Conservation (phyloP, 2,329 filamentous ascomycete genomes). For the Hymenoscyphus albidus region DNA sequence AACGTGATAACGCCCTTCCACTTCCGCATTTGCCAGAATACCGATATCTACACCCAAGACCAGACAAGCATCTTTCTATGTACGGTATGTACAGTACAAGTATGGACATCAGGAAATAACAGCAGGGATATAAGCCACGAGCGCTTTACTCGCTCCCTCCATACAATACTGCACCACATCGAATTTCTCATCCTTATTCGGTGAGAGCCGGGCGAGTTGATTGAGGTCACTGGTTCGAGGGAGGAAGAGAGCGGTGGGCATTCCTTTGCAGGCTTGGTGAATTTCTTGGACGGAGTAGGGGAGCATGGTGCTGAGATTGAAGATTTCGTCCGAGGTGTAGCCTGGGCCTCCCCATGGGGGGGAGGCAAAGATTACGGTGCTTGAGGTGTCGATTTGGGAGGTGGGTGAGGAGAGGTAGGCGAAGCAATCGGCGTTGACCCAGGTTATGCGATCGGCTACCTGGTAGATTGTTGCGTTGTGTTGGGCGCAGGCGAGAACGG, state of each 20-base stretch:
- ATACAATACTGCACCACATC: slow-evolving; percentile 89
- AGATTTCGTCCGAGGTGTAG: slow-evolving; percentile 65
- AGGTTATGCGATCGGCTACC: slow-evolving; percentile 73
- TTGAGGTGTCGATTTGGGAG: slow-evolving; percentile 23
- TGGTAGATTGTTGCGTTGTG: slow-evolving; percentile 87
- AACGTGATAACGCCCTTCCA: background rate
- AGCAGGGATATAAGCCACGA: slow-evolving; percentile 59
- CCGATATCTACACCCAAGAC: background rate
- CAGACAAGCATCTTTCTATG: no score
- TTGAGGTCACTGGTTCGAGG: slow-evolving; percentile 80
- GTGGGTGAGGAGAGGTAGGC: slow-evolving; percentile 27
- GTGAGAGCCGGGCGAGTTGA: slow-evolving; percentile 63
- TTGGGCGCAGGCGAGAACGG: slow-evolving; percentile 82
- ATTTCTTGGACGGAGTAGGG: slow-evolving; percentile 71
- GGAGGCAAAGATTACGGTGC: slow-evolving; percentile 61
- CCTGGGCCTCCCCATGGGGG: slow-evolving; percentile 71
- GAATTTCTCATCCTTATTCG: slow-evolving; percentile 50
- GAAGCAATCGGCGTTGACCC: slow-evolving; percentile 86
- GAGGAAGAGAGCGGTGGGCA: slow-evolving; percentile 71
- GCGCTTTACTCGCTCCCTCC: slow-evolving; percentile 79
- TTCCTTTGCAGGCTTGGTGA: slow-evolving; percentile 55
- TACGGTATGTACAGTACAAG: no score
- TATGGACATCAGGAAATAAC: slow-evolving; percentile 7
- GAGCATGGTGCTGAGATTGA: slow-evolving; percentile 81
- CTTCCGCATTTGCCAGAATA: background rate